Evolutionary conservation across 2,329 filamentous ascomycete genomes (phyloP), one percentile per base, ranked within the genome.

Genomic region (Nemania sp.): DNA sequence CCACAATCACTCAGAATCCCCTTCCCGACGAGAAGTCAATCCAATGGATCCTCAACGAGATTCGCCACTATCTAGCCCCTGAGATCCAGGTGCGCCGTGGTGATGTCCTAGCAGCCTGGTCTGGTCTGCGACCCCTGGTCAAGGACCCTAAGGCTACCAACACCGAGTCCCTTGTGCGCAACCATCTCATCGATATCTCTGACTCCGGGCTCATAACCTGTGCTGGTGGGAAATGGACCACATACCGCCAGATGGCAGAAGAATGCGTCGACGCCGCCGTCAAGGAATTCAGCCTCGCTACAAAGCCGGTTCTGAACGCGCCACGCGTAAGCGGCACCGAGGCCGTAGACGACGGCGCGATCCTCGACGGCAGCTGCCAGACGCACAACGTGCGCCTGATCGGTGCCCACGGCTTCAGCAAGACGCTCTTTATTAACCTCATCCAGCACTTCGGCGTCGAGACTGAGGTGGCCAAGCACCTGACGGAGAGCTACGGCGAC

Each of bases 401-500:
- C 67, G 93, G 93, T 73, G 92, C 93, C 11, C 93, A 97, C 78
- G 93, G 93, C 62, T 97, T 90, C 83, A 94, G 91, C 80, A 94
- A 94, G 81, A 87, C 94, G 1, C 89, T 98, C 26, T 97, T 97
- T 83, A 97, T 98, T 85, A 94, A 95, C 80, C 84, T 98, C 41
- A 96, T 97, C 77, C 94, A 98, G 80, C 93, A 97, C 82, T 97
- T 93, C 77, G 93, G 93, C 70, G 83, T 98, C 64, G 94, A 97
- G 81, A 97, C 93, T 20, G 93, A 97, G 74, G 93, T 98, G 22
- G 94, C 94, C 52, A 92, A 93, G 82, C 94, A 98, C 80, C 86
- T 98, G 38, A 92, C 91, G 15, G 88, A 92, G 77, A 92, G 93
- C 64, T 98, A 98, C 78, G 94, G 95, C 73, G 94, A 98, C 81